These are phyloP conservation scores for Powellomyces hirtus DNA, from an alignment of 192 early-diverging fungal species.

Conservation along the genomic window DNA sequence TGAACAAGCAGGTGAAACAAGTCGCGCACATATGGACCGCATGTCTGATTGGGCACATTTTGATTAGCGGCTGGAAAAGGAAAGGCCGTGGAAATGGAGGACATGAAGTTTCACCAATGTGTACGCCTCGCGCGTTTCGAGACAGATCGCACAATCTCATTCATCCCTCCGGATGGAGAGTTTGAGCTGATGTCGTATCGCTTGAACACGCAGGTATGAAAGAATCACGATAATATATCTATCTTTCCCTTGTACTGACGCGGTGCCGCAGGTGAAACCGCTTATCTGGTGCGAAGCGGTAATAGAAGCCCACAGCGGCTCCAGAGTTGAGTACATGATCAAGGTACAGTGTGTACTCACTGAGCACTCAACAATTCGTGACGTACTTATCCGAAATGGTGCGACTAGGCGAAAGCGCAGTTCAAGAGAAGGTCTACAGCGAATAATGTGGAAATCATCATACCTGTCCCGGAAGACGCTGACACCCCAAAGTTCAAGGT, in stretches of 20 bases:
- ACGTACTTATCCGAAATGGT: not conserved
- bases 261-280: slow-evolving; percentile 87
- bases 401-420: slow-evolving; percentile 81
- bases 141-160: slow-evolving; percentile 93
- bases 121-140: slow-evolving; percentile 94
- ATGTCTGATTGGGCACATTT: too few relatives aligned
- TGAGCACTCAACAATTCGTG: not conserved
- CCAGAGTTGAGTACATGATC: slow-evolving; percentile 94
- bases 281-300: slow-evolving; percentile 84
- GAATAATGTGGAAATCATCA: slow-evolving; percentile 95
- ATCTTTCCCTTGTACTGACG: slow-evolving; percentile 67
- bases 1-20: too few relatives aligned
- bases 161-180: slow-evolving; percentile 98
- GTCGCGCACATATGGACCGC: too few relatives aligned
- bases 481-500: slow-evolving; percentile 96
- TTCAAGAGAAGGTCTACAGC: slow-evolving; percentile 97
- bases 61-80: slow-evolving; percentile 17
- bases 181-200: slow-evolving; percentile 96
- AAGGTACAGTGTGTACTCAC: slow-evolving; percentile 32
- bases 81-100: slow-evolving; percentile 88
- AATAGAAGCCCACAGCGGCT: slow-evolving; percentile 82
- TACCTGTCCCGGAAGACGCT: slow-evolving; percentile 98
- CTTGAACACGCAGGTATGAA: slow-evolving; percentile 67
- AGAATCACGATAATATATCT: slow-evolving; percentile 29
- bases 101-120: slow-evolving; percentile 99